phyloP scores from a whole-genome alignment of 495 filamentous ascomycete genomes.

The Tuber brumale region DNA sequence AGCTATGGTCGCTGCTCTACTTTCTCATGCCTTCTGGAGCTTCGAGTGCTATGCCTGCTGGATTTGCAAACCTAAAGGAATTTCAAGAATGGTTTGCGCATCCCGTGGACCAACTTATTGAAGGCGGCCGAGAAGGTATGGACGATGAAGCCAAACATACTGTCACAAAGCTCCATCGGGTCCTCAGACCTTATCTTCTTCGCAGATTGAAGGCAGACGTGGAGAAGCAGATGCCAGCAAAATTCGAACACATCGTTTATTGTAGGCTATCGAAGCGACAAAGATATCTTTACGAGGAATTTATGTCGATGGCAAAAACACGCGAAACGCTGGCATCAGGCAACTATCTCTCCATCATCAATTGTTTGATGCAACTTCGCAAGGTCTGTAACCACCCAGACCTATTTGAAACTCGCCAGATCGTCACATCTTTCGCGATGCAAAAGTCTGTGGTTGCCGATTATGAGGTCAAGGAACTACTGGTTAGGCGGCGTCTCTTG shows the following conservation, averaged over 20 bases:
- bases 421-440: constrained; percentile 96
- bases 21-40: constrained; percentile 90
- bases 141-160: constrained; percentile 84
- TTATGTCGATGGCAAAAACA: constrained; percentile 88
- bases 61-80: constrained; percentile 82
- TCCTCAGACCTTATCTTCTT: constrained; percentile 85
- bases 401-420: constrained; percentile 94
- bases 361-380: constrained; percentile 93
- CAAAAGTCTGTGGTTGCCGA: constrained; percentile 69
- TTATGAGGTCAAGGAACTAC: constrained; percentile 67
- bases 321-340: constrained; percentile 83
- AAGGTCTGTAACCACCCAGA: constrained; percentile 99
- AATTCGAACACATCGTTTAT: constrained; percentile 94
- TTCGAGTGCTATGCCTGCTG: constrained; percentile 61
- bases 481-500: constrained; percentile 63
- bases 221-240: constrained; percentile 98
- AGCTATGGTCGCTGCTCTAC: constrained; percentile 94
- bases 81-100: constrained; percentile 91
- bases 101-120: constrained; percentile 88
- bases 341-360: constrained; percentile 96
- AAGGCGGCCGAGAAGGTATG: constrained; percentile 86
- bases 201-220: constrained; percentile 93
- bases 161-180: constrained; percentile 85
- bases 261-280: constrained; percentile 92
- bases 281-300: constrained; percentile 91